phyloP scores from a whole-genome alignment of 2,329 filamentous ascomycete genomes.

The Stagonosporopsis cucurbitacearum region DNA sequence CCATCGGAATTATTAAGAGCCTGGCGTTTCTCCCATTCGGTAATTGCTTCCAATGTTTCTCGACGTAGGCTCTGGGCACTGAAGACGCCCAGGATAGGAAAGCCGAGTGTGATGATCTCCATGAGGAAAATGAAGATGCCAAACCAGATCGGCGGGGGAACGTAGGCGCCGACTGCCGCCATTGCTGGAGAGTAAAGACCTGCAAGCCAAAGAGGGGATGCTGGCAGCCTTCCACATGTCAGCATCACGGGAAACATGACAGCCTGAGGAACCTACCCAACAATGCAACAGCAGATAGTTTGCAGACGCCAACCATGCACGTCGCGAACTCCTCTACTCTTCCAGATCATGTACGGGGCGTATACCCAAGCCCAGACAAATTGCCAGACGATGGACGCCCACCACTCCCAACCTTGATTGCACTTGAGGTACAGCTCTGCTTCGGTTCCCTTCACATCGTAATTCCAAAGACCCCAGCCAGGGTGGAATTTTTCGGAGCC shows the following conservation, averaged over 20 bases:
- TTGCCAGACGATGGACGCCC: conserved; percentile 46
- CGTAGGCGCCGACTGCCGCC: conserved; percentile 30
- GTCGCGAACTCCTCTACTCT: conserved; percentile 42
- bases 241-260: neutral
- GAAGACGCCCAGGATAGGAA: conserved; percentile 41
- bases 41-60: conserved; percentile 44
- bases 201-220: conserved; percentile 44
- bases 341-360: conserved; percentile 45
- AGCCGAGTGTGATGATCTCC: conserved; percentile 40
- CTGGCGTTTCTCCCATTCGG: conserved; percentile 43
- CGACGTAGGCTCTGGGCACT: conserved; percentile 35
- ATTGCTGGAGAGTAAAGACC: conserved; percentile 43
- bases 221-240: conserved; percentile 32
- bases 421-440: conserved; percentile 34
- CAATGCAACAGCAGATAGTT: conserved; percentile 44
- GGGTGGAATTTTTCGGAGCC: conserved; percentile 44
- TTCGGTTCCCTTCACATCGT: conserved; percentile 33
- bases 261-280: conserved; percentile 31
- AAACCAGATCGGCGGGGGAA: conserved; percentile 42
- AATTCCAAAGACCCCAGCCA: conserved; percentile 41
- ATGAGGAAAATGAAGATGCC: conserved; percentile 42
- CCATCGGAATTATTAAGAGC: conserved; percentile 15
- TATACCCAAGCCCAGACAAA: conserved; percentile 48
- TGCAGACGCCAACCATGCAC: conserved; percentile 44
- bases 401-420: conserved; percentile 47